Base-by-base conservation (phyloP, 176 grass and related monocot species). In the Puya raimondii region DNA sequence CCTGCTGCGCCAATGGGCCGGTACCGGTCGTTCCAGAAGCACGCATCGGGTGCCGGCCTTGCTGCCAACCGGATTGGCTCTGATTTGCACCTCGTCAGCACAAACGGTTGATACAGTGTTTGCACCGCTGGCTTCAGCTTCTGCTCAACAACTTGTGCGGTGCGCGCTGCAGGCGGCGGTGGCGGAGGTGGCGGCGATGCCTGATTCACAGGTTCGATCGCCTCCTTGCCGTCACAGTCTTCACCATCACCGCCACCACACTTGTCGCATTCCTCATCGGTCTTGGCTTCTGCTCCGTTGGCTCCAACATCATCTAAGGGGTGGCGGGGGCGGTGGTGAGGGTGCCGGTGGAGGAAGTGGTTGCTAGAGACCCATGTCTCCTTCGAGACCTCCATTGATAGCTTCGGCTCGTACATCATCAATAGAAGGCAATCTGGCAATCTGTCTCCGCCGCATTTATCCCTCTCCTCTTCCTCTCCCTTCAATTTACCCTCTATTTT, bases 351-450 rank as follows among this genome's bases (percentile, higher is more conserved):
- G 54, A 90, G 80, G 2, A 97, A 97, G 52, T 97, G 89, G 0
- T 83, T 97, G 82, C 89, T 91, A 66, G 89, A 87, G 12, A 97
- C 94, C 94, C 94, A 97, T 15, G 94, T 97, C 69, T 97, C 94
- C 77, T 79, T 93, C 11, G 89, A 97, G 20, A 97, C 94, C 78
- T 97, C 94, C 94, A 97, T 97, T 53, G 94, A 97, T 64, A 97
- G 70, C 82, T 97, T 97, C 5, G 94, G 94, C 72, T 97, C 94
- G 4, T 90, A 97, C 94, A 97, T 90, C 94, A 97, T 97, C 72
- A 97, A 68, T 0, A 93, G 87, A 66, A 97, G 89, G 77, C 94
- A 97, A 64, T 97, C 94, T 0, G 94, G 89, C 80, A 97, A 59
- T 50, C 90, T 80, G 0, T 74, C 80, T 50, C 90, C 84, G 0